Evolutionary conservation across 2,329 filamentous ascomycete genomes (phyloP).

Genomic region (Aspergillus piperis): DNA sequence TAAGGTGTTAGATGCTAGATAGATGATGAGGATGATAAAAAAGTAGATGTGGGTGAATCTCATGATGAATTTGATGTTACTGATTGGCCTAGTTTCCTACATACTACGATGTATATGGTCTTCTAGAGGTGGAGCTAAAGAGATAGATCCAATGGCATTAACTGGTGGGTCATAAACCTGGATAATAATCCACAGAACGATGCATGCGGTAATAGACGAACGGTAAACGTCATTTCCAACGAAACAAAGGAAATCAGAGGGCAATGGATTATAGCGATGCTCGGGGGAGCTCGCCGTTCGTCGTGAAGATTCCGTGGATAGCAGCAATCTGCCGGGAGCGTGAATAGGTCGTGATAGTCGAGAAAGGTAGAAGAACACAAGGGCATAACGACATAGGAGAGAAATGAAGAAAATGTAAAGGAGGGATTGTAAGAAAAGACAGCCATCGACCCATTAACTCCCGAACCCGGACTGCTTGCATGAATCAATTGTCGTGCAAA

Average conservation of each 20-base stretch:
- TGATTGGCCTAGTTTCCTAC: too few species aligned
- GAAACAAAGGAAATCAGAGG: constrained; percentile 12
- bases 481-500: constrained; percentile 19
- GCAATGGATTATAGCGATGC: constrained; percentile 4
- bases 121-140: background rate
- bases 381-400: constrained; percentile 5
- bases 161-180: constrained; percentile 22
- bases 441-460: constrained; percentile 19
- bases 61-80: background rate
- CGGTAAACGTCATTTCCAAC: constrained; percentile 15
- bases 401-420: background rate
- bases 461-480: constrained; percentile 13
- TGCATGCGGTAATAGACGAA: constrained; percentile 15
- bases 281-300: constrained; percentile 2
- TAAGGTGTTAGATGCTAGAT: too few species aligned
- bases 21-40: background rate
- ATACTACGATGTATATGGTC: background rate
- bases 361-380: background rate
- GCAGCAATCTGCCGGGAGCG: background rate
- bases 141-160: constrained; percentile 25
- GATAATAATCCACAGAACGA: constrained; percentile 27
- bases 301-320: background rate
- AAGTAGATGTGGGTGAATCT: background rate
- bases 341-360: background rate
- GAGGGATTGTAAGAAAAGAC: background rate